These are phyloP conservation scores for Paecilomyces fulvus DNA, from an alignment of 2,329 filamentous ascomycete species.

Conservation along the genomic window DNA sequence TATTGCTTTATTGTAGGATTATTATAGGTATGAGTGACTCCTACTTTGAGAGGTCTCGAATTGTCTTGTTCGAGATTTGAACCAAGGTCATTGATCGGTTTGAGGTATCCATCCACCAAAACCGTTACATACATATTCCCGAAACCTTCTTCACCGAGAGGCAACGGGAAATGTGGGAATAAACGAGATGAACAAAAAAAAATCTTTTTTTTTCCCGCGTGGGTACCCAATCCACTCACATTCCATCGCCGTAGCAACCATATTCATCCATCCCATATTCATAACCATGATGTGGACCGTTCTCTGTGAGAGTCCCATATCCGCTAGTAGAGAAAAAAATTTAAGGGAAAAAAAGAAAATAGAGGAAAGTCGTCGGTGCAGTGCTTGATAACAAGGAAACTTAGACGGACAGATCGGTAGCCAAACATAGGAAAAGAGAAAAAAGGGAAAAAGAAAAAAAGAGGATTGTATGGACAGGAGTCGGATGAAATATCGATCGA, in stretches of 20 bases:
- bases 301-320: neutral
- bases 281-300: neutral
- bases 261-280: neutral
- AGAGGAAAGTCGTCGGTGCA: neutral
- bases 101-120: neutral
- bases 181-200: neutral
- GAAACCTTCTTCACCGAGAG: neutral
- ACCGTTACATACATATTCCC: neutral
- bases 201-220: neutral
- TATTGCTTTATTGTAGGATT: neutral
- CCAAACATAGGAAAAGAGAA: neutral
- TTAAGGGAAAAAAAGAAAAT: neutral
- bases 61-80: neutral
- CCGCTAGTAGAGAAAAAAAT: neutral
- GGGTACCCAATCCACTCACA: neutral
- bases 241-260: neutral
- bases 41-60: neutral
- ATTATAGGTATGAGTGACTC: neutral
- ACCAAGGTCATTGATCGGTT: neutral
- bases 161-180: neutral
- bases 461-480: conserved; percentile 3
- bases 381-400: neutral
- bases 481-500: conserved; percentile 3
- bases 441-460: neutral
- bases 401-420: conserved; percentile 2